phyloP scores from a whole-genome alignment of 2,329 filamentous ascomycete species.

The Hymenoscyphus infarciens region DNA sequence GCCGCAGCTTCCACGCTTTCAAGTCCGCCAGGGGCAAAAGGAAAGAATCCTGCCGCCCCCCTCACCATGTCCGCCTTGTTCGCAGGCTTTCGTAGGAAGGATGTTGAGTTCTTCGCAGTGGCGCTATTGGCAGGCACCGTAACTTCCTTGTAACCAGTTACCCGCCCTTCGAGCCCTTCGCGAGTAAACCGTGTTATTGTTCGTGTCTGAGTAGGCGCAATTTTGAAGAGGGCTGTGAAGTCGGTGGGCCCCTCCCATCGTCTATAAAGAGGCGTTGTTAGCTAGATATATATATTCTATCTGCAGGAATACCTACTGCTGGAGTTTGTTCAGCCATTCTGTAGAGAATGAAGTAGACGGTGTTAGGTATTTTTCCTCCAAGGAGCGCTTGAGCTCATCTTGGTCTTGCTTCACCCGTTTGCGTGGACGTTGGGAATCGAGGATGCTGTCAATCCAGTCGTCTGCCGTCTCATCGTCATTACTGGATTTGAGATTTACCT shows the following conservation, averaged over 20 bases:
- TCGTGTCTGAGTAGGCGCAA: slow-evolving; percentile 87
- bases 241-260: slow-evolving; percentile 81
- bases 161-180: slow-evolving; percentile 85
- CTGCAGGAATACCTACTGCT: slow-evolving; percentile 54
- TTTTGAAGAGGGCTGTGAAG: slow-evolving; percentile 77
- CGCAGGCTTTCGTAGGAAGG: slow-evolving; percentile 79
- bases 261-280: slow-evolving; percentile 34
- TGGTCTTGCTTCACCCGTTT: slow-evolving; percentile 51
- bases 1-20: slow-evolving; percentile 84
- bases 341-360: slow-evolving; percentile 76
- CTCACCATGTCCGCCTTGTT: slow-evolving; percentile 86
- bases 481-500: slow-evolving; percentile 43
- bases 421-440: slow-evolving; percentile 49
- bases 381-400: slow-evolving; percentile 62
- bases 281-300: slow-evolving; percentile 17
- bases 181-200: slow-evolving; percentile 92
- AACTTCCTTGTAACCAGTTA: slow-evolving; percentile 91
- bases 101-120: slow-evolving; percentile 94
- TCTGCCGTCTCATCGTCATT: slow-evolving; percentile 33
- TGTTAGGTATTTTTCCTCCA: slow-evolving; percentile 74
- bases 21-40: slow-evolving; percentile 86
- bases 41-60: slow-evolving; percentile 89
- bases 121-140: slow-evolving; percentile 85
- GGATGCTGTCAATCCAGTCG: slow-evolving; percentile 55
- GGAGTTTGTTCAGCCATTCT: slow-evolving; percentile 83